Conservation (phyloP, 1,284 basidiomycete genomes). For the Takashimella tepidaria region DNA sequence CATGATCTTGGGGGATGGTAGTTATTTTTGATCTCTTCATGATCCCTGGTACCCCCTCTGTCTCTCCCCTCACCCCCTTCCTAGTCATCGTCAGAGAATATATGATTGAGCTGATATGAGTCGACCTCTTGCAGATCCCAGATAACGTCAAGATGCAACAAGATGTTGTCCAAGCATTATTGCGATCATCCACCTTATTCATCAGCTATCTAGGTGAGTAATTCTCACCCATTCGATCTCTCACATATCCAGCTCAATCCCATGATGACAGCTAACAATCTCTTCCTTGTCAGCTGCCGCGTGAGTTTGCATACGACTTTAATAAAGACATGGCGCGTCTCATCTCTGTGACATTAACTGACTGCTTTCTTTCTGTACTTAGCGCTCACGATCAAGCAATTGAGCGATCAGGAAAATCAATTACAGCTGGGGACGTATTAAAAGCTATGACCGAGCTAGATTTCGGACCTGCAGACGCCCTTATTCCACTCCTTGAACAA, state of each 20-base stretch:
- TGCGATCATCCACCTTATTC: slow-evolving; percentile 82
- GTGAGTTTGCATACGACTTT: slow-evolving; percentile 52
- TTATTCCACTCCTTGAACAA: slow-evolving; percentile 61
- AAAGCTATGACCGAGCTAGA: slow-evolving; percentile 76
- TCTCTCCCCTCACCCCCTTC: too few species aligned
- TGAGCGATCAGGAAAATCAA: slow-evolving; percentile 77
- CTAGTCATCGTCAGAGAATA: too few species aligned
- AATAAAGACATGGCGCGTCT: too few species aligned
- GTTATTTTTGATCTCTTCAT: too few species aligned
- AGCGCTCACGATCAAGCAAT: slow-evolving; percentile 83
- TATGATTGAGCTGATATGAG: not conserved
- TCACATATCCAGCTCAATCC: too few species aligned
- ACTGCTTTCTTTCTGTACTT: not conserved
- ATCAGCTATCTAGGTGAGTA: slow-evolving; percentile 78
- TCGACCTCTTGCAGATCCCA: slow-evolving; percentile 59
- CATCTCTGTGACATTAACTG: not conserved
- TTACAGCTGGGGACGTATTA: slow-evolving; percentile 80
- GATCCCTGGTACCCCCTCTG: too few species aligned
- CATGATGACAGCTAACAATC: too few species aligned
- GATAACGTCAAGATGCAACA: slow-evolving; percentile 80
- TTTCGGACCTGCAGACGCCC: slow-evolving; percentile 58
- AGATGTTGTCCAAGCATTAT: slow-evolving; percentile 71
- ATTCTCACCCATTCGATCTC: not conserved
- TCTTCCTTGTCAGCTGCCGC: slow-evolving; percentile 55
- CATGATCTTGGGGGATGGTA: too few species aligned